Evolutionary conservation across 148 eudicot genomes (phyloP).

Genomic region (Spergularia marina): DNA sequence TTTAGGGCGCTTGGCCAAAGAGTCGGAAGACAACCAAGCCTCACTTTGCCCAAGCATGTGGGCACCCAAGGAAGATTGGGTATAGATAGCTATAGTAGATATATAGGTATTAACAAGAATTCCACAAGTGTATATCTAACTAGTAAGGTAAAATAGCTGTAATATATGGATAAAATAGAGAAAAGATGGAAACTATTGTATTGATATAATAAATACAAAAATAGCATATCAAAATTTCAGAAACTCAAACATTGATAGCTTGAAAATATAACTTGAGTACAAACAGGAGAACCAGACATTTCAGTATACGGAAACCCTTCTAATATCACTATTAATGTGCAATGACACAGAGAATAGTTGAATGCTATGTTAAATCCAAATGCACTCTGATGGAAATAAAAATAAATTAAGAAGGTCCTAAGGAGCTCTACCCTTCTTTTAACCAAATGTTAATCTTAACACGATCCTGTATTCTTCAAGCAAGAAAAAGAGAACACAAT

Average conservation of each 20-base stretch:
- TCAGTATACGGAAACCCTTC: neutral
- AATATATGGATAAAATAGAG: conserved; percentile 19
- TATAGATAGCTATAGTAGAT: conserved; percentile 80
- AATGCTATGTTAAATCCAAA: neutral
- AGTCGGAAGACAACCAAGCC: conserved; percentile 81
- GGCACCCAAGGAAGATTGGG: conserved; percentile 76
- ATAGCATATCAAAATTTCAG: neutral
- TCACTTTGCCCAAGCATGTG: conserved; percentile 78
- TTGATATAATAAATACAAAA: conserved; percentile 7
- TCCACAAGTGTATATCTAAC: conserved; percentile 41
- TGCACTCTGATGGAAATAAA: neutral
- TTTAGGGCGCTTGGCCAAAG: conserved; percentile 94
- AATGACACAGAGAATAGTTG: neutral
- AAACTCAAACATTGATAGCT: neutral
- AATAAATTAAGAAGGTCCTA: neutral
- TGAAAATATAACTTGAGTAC: neutral
- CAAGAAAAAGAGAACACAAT: neutral
- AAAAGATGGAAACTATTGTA: conserved; percentile 14
- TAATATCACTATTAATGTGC: neutral
- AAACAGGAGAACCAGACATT: conserved; percentile 1
- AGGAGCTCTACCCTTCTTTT: neutral
- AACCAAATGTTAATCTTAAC: neutral
- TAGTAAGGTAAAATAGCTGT: conserved; percentile 27
- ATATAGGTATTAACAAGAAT: conserved; percentile 49
- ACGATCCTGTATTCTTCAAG: neutral